Percentiles rank a stretch among this genome's conserved stretches.
Evolutionary conservation across 192 early-diverging fungal species (phyloP).

Genomic region (Mortierella alpina): DNA sequence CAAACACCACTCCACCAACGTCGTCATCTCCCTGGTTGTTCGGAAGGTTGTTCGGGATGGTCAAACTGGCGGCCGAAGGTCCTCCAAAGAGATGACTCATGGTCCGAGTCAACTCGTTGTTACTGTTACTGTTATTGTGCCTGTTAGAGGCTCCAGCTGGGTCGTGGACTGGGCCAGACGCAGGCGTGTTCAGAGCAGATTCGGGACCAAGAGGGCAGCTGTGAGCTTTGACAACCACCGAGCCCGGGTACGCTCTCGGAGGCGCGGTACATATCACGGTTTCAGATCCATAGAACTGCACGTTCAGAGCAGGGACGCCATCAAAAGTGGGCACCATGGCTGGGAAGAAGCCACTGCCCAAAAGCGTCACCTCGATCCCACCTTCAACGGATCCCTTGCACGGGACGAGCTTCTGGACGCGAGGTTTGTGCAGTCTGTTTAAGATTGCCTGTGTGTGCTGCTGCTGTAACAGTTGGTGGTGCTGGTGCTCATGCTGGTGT

Average conservation of each 20-base stretch:
- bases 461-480: slow-evolving; percentile 8
- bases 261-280: slow-evolving; percentile 80
- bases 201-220: too few species aligned
- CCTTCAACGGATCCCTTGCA: slow-evolving; percentile 80
- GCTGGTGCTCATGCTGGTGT: background rate
- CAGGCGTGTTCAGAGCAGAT: too few species aligned
- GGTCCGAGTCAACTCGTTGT: slow-evolving; percentile 22
- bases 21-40: slow-evolving; percentile 1
- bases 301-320: slow-evolving; percentile 63
- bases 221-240: slow-evolving; percentile 55
- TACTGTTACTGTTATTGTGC: slow-evolving; percentile 6
- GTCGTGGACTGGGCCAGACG: too few species aligned
- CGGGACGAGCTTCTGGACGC: slow-evolving; percentile 75
- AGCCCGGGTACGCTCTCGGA: slow-evolving; percentile 67
- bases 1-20: slow-evolving; percentile 40
- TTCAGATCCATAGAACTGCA: slow-evolving; percentile 72
- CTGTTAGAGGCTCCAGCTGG: background rate
- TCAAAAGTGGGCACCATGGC: slow-evolving; percentile 79
- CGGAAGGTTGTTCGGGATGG: background rate
- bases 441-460: slow-evolving; percentile 5
- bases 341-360: slow-evolving; percentile 75
- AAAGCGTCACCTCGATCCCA: slow-evolving; percentile 75
- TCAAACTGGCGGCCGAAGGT: slow-evolving; percentile 2
- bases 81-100: slow-evolving; percentile 41
- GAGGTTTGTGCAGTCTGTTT: slow-evolving; percentile 24